Evolutionary conservation across 2,329 filamentous ascomycete species (phyloP).

Genomic region (Neoscytalidium dimidiatum): DNA sequence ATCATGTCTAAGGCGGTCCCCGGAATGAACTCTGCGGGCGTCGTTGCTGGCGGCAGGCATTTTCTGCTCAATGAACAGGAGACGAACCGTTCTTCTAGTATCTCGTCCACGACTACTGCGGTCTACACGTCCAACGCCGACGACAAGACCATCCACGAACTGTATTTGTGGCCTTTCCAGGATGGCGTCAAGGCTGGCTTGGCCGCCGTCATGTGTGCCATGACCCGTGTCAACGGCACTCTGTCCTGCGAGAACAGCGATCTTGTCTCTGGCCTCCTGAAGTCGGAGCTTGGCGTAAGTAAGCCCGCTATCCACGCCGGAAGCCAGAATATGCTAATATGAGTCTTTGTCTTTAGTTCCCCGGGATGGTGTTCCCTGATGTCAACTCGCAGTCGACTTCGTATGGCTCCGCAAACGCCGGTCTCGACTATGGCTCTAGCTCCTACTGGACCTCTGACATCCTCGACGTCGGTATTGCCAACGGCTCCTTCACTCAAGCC

Average conservation of each 20-base stretch:
- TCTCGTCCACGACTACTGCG: not conserved
- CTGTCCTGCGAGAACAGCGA: slow-evolving; percentile 50
- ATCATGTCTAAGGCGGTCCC: slow-evolving; percentile 1
- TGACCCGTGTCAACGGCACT: slow-evolving; percentile 46
- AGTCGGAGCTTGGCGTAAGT: slow-evolving; percentile 52
- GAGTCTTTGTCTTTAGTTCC: too few relatives aligned
- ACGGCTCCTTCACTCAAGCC: slow-evolving; percentile 31
- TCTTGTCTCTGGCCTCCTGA: slow-evolving; percentile 47
- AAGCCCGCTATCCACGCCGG: too few relatives aligned
- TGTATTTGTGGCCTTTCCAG: slow-evolving; percentile 34
- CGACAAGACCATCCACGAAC: slow-evolving; percentile 32
- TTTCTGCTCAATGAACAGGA: slow-evolving; percentile 36
- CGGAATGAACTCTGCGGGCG: slow-evolving; percentile 8
- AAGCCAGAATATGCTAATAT: too few relatives aligned
- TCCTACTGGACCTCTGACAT: slow-evolving; percentile 25
- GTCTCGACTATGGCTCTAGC: slow-evolving; percentile 22
- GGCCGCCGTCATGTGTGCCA: slow-evolving; percentile 34
- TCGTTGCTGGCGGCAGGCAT: slow-evolving; percentile 23
- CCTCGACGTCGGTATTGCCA: slow-evolving; percentile 30
- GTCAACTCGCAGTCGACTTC: slow-evolving; percentile 33
- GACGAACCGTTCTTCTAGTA: slow-evolving; percentile 21
- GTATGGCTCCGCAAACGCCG: slow-evolving; percentile 17
- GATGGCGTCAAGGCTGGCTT: slow-evolving; percentile 33
- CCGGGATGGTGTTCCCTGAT: slow-evolving; percentile 29
- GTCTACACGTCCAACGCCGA: slow-evolving; percentile 25